Base-by-base conservation (phyloP, 495 filamentous ascomycete species). In the Bacidia rubella region DNA sequence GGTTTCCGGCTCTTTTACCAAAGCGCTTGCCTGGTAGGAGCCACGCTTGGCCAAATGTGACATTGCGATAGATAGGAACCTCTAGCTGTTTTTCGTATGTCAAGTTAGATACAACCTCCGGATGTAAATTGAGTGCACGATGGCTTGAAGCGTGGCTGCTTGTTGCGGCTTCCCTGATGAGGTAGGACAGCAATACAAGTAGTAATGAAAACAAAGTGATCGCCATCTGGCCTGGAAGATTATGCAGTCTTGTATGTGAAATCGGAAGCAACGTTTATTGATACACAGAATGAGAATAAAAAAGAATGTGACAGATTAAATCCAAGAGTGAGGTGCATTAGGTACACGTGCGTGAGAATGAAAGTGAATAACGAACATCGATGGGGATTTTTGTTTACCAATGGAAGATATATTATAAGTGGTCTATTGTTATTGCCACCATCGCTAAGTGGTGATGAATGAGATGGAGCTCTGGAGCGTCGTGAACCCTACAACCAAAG, bases 1-100 rank as follows among this genome's bases (percentile, higher is more conserved):
- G 7, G 41, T 9, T 22, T 39, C 53, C 29, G 11, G 52, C 45
- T 19, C 55, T 43, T 0, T 57, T 51, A 21, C 55, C 53, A 24
- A 42, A 49, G 10, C 27, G 20, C 17, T 48, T 56, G 35, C 38
- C 24, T 4, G 55, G 55, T 38, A 46, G 39, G 21, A 61, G 51
- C 58, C 58, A 61, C 42, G 50, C 53, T 20, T 46, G n/a, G 11
- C 58, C 58, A 15, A 26, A n/a, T 9, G 55, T 47, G 27, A 53
- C 22, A 38, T 55, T 60, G 11, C 26, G 55, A 27, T 58, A 51
- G 9, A 40, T 50, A 1, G 58, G 55, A 40, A 55, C 32, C 35
- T 27, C 20, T 5, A 53, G 22, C 4, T 35, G 7, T 35, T 35
- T 5, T 15, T 35, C 7, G 29, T 15, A 7, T 35, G 29, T 35